Base-by-base conservation (phyloP, 169 alveolate genomes). In the Eimeria brunetti region DNA sequence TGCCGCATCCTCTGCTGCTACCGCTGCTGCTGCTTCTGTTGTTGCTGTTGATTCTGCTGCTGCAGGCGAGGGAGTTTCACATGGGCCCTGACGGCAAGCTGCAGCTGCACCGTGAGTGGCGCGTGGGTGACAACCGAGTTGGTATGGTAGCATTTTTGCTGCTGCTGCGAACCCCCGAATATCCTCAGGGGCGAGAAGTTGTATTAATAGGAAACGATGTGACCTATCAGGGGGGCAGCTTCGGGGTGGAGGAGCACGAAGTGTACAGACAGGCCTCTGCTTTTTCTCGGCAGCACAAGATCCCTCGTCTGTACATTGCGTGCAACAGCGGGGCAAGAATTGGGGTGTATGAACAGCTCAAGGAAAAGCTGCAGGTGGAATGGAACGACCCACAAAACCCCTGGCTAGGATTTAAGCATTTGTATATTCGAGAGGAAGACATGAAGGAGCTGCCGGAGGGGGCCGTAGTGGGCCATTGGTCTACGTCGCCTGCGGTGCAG, bases 251-350 rank as follows among this genome's bases (percentile, higher is more conserved):
- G 73, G 98, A 97, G 96, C 97, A 97, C 94, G 94, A 73, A 38
- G 60, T 96, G 92, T 97, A 95, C 95, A 95, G 97, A 78, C 91
- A 94, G 51, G 97, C 97, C 73, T 97, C 98, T 14, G 96, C 96
- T 85, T 96, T 96, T 60, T 97, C 99, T 12, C 97, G 99, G 58
- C 91, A 95, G 73, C 96, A 94, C 33, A 98, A 98, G 88, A 80
- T 97, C 14, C 99, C 98, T 1, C 97, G 98, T 33, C 94, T 97
- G 58, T 97, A 96, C 93, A 97, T 97, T 60, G 97, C 98, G 5
- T 97, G 97, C 94, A 97, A 97, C 95, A 96, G 98, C 58, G 99
- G 99, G 41, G 98, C 98, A 0, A 95, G 98, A 62, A 97, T 98
- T 78, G 98, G 98, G 12, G 73, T 98, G 95, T 97, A 97, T 51